A percentile compares a stretch with the other conserved stretches of the same genome.
Evolutionary conservation across 139 green algal genomes (phyloP).

Genomic region (Chlorella sp.): DNA sequence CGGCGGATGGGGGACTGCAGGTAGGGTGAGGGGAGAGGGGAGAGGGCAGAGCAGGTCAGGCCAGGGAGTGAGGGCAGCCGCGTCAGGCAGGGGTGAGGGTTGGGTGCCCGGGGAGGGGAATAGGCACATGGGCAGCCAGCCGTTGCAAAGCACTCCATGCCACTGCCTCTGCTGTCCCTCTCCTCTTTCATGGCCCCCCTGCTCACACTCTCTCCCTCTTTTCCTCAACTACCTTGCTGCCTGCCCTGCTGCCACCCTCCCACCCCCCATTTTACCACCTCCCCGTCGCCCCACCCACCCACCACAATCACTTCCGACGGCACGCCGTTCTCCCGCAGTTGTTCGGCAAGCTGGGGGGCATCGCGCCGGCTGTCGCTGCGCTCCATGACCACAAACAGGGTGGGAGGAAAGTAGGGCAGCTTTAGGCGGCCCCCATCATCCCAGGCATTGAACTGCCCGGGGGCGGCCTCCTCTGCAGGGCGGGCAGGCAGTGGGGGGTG

Average conservation of each 20-base stretch:
- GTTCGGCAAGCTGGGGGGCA: not conserved
- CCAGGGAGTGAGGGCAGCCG: not conserved
- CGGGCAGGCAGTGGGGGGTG: not conserved
- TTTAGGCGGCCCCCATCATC: not conserved
- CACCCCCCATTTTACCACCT: no score
- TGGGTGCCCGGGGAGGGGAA: not conserved
- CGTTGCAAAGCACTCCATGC: no score
- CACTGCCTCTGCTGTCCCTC: no score
- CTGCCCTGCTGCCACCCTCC: not conserved
- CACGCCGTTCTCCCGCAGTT: not conserved
- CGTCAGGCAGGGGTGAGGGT: no score
- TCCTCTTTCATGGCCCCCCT: not conserved
- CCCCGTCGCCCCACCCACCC: not conserved
- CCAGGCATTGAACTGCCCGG: not conserved
- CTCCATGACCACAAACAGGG: constrained; percentile 22
- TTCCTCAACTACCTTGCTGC: not conserved
- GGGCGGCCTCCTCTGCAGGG: constrained; percentile 4
- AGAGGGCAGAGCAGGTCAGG: not conserved
- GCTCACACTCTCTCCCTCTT: no score
- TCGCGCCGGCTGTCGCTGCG: not conserved
- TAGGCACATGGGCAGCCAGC: not conserved
- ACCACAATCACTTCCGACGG: not conserved
- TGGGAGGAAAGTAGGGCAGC: constrained; percentile 1
- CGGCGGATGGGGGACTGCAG: not conserved
- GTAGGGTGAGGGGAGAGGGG: not conserved